These are phyloP conservation scores for Metarhizium guizhouense DNA, from an alignment of 2,329 filamentous ascomycete genomes.

Conservation along the genomic window DNA sequence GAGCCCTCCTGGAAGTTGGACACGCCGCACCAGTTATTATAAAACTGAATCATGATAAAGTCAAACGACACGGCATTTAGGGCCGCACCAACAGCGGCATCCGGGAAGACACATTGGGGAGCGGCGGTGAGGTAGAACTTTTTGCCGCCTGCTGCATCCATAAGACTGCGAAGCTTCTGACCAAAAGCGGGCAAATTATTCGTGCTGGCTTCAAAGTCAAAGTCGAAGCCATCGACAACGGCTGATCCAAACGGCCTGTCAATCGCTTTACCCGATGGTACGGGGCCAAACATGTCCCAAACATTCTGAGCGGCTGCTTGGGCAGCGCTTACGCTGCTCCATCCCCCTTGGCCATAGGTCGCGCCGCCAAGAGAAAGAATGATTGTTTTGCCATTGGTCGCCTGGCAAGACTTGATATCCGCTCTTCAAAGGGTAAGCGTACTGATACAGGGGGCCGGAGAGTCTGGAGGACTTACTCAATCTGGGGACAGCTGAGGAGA, in stretches of 20 bases:
- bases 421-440: conserved; percentile 18
- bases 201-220: conserved; percentile 59
- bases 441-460: background rate
- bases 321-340: conserved; percentile 43
- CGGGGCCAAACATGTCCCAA: conserved; percentile 64
- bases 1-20: conserved; percentile 37
- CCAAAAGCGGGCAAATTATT: conserved; percentile 55
- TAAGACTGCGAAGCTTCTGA: conserved; percentile 43
- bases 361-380: conserved; percentile 64
- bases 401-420: conserved; percentile 53
- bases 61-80: conserved; percentile 49
- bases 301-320: conserved; percentile 49
- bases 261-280: conserved; percentile 27
- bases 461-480: conserved; percentile 41
- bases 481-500: conserved; percentile 48
- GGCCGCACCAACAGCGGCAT: conserved; percentile 47
- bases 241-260: conserved; percentile 39
- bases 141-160: conserved; percentile 42
- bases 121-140: conserved; percentile 57
- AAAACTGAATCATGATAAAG: conserved; percentile 56
- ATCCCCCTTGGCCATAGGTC: conserved; percentile 61
- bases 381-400: conserved; percentile 56
- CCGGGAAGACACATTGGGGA: conserved; percentile 61
- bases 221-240: conserved; percentile 59
- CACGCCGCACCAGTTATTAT: conserved; percentile 60